Evolutionary conservation across 2,329 filamentous ascomycete genomes (phyloP).

Genomic region (Fusarium proliferatum): DNA sequence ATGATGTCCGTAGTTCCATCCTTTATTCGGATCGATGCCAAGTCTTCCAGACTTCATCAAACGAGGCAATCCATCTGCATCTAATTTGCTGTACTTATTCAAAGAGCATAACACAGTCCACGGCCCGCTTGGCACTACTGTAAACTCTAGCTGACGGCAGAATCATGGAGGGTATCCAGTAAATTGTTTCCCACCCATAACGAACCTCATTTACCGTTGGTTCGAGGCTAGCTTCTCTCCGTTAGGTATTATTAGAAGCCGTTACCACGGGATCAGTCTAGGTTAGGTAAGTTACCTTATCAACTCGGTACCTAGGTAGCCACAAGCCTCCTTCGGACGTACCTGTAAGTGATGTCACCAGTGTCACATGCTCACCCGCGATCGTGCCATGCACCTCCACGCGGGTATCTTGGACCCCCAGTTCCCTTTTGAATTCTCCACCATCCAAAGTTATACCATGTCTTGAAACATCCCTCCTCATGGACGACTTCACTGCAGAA

Average conservation of each 20-base stretch:
- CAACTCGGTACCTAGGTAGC: not conserved
- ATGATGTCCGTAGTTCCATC: not conserved
- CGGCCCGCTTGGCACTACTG: conserved; percentile 35
- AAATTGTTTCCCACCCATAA: not conserved
- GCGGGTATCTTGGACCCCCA: conserved; percentile 10
- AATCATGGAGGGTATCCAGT: conserved; percentile 11
- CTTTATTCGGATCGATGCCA: not conserved
- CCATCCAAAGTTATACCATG: conserved; percentile 29
- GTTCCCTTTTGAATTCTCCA: conserved; percentile 9
- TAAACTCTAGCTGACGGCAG: conserved; percentile 12
- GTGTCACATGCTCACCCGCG: conserved; percentile 38
- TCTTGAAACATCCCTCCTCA: conserved; percentile 39
- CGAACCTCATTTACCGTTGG: not conserved
- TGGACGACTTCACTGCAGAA: conserved; percentile 56
- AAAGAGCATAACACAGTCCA: not conserved
- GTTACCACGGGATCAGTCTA: not conserved
- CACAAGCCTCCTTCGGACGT: not conserved
- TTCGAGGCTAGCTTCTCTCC: conserved; percentile 7
- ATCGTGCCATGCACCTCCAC: conserved; percentile 33
- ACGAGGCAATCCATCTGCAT: conserved; percentile 5
- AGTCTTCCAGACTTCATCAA: conserved; percentile 3
- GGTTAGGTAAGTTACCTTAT: not conserved
- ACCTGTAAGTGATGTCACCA: conserved; percentile 37
- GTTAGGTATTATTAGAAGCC: not conserved
- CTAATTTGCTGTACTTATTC: not conserved